These are phyloP conservation scores for Phytophthora rubi DNA, from an alignment of 352 stramenopile genomes.

Conservation along the genomic window DNA sequence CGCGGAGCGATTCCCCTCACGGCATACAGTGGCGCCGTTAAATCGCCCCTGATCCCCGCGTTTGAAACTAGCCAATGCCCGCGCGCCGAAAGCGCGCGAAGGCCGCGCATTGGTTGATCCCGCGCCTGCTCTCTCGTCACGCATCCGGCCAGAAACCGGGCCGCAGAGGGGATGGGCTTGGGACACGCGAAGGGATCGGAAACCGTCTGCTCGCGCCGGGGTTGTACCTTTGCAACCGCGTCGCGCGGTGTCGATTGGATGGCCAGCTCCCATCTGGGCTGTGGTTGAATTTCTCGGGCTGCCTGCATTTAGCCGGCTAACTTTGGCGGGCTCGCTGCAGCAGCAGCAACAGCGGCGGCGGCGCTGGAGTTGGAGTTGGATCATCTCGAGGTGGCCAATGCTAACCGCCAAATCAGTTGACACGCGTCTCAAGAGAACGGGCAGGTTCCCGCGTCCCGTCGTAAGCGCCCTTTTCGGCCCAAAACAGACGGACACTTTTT, in stretches of 20 bases:
- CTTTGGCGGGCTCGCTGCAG: not conserved
- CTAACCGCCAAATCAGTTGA: constrained; percentile 24
- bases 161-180: constrained; percentile 27
- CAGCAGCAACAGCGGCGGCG: not conserved
- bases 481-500: not conserved
- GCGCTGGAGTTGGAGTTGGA: not conserved
- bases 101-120: constrained; percentile 35
- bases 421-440: constrained; percentile 43
- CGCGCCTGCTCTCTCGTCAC: constrained; percentile 34
- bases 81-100: constrained; percentile 1
- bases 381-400: not conserved
- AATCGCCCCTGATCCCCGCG: constrained; percentile 2
- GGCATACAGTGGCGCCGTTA: constrained; percentile 23
- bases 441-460: not conserved
- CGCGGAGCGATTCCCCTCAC: constrained; percentile 20
- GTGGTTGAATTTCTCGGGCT: too few species aligned
- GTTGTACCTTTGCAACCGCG: constrained; percentile 29
- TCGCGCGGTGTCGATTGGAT: constrained; percentile 22
- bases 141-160: constrained; percentile 36
- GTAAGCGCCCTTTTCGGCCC: too few species aligned
- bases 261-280: not conserved
- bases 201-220: constrained; percentile 6
- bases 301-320: not conserved
- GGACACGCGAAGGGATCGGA: constrained; percentile 39
- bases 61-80: constrained; percentile 25